phyloP scores from a whole-genome alignment of 176 grass and related monocot genomes.

The Phoenix dactylifera region DNA sequence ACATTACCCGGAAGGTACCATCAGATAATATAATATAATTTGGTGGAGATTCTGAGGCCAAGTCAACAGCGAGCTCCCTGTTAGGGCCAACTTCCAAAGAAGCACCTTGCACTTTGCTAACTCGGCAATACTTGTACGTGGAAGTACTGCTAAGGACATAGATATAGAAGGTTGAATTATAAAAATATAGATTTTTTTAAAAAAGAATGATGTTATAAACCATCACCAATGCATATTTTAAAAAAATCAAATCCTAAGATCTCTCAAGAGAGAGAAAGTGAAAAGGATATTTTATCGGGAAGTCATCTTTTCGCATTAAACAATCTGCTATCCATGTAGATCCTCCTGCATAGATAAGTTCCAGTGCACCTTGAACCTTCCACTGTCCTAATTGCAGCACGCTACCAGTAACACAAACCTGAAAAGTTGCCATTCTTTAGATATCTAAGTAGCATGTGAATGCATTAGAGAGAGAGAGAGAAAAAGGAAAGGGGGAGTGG shows the following conservation, averaged over 20 bases:
- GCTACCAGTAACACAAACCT: slow-evolving; percentile 73
- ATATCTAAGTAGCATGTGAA: slow-evolving; percentile 2
- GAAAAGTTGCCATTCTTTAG: slow-evolving; percentile 18
- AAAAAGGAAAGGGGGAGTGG: too few relatives aligned
- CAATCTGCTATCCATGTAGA: slow-evolving; percentile 73
- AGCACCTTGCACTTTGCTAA: slow-evolving; percentile 36
- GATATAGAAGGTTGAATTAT: not conserved
- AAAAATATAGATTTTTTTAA: slow-evolving; percentile 16
- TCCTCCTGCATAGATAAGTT: slow-evolving; percentile 62
- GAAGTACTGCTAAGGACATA: slow-evolving; percentile 46
- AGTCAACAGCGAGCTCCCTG: slow-evolving; percentile 69
- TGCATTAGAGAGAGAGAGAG: too few relatives aligned
- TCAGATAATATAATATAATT: slow-evolving; percentile 71
- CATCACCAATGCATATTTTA: slow-evolving; percentile 10
- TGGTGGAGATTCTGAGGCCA: slow-evolving; percentile 40
- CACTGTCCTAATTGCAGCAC: slow-evolving; percentile 70
- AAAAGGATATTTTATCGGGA: slow-evolving; percentile 96
- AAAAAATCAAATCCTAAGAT: not conserved
- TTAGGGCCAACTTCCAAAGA: slow-evolving; percentile 69
- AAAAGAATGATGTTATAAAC: slow-evolving; percentile 10
- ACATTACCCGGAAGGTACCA: slow-evolving; percentile 71
- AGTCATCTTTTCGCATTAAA: slow-evolving; percentile 58
- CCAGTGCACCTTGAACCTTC: slow-evolving; percentile 64
- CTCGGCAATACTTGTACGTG: slow-evolving; percentile 94
- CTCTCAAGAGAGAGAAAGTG: not conserved